Conservation (phyloP, 331 rosid species). For the Malus hybrid region DNA sequence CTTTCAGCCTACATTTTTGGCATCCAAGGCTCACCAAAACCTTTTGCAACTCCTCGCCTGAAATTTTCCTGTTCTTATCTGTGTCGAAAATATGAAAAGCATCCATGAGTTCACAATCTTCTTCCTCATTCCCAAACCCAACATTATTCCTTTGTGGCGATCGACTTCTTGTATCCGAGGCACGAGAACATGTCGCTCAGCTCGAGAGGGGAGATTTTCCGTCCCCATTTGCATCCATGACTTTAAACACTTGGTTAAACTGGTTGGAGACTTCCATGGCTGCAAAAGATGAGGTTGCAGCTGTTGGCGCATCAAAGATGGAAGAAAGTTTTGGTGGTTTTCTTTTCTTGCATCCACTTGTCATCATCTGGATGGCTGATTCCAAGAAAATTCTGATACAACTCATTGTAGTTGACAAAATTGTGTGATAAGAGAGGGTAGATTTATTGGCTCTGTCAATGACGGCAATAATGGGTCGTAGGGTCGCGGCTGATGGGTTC, state of each 20-base stretch:
- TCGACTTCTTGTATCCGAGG: slow-evolving; percentile 34
- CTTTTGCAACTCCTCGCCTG: slow-evolving; percentile 42
- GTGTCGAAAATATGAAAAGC: slow-evolving; percentile 54
- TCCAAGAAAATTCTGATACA: neutral
- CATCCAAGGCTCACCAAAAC: slow-evolving; percentile 56
- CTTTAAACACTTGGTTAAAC: slow-evolving; percentile 50
- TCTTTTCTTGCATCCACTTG: neutral
- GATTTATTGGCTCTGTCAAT: slow-evolving; percentile 12
- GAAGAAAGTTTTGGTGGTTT: slow-evolving; percentile 19
- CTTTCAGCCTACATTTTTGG: slow-evolving; percentile 38
- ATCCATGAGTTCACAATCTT: slow-evolving; percentile 38
- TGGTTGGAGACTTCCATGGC: slow-evolving; percentile 44
- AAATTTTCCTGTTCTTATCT: slow-evolving; percentile 53
- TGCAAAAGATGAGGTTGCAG: slow-evolving; percentile 28
- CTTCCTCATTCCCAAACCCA: neutral
- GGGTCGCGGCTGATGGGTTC: slow-evolving; percentile 8
- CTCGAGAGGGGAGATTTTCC: slow-evolving; percentile 52
- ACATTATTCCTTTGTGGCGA: slow-evolving; percentile 19
- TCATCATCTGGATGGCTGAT: neutral
- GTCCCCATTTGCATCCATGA: slow-evolving; percentile 56
- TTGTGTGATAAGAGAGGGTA: neutral
- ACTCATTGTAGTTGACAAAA: neutral
- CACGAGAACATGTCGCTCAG: slow-evolving; percentile 38
- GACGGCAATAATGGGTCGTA: slow-evolving; percentile 53
- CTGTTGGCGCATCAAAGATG: slow-evolving; percentile 4